Percentiles rank a stretch among this genome's conserved stretches.
phyloP scores from a whole-genome alignment of 192 early-diverging fungal species.

The Coemansia sp. region DNA sequence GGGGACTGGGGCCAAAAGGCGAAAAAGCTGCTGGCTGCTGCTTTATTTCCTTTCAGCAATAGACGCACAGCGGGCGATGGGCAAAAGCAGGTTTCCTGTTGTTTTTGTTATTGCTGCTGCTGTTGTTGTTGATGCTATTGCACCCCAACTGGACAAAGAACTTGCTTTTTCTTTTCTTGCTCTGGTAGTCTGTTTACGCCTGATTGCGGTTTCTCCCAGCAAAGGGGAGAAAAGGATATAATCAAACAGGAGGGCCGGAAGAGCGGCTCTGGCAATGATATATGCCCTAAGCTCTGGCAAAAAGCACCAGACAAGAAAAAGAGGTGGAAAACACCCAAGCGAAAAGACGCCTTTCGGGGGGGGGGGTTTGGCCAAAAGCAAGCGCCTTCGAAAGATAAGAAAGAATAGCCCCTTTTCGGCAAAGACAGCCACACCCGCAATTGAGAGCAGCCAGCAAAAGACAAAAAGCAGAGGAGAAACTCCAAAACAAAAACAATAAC shows the following conservation, averaged over 20 bases:
- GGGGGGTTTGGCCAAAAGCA: not conserved
- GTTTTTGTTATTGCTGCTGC: not conserved
- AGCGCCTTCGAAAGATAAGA: conserved; percentile 5
- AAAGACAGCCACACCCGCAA: conserved; percentile 27
- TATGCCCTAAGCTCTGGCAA: not conserved
- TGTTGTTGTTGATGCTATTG: not conserved
- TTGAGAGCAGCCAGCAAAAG: conserved; percentile 6
- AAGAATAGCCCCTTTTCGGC: conserved; percentile 5
- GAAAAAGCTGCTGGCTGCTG: conserved; percentile 1
- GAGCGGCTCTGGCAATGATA: too few species aligned
- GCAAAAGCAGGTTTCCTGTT: not conserved
- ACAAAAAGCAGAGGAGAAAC: not conserved
- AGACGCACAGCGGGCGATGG: not conserved
- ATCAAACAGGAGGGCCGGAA: too few species aligned
- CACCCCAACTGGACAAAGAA: too few species aligned
- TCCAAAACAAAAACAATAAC: conserved; percentile 25
- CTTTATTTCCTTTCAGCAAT: conserved; percentile 6
- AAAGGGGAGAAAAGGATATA: too few species aligned
- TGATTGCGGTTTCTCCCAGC: too few species aligned
- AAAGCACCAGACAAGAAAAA: conserved; percentile 4
- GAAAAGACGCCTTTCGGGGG: not conserved
- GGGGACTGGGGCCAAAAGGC: not conserved
- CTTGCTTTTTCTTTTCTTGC: too few species aligned
- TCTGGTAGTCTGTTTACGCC: too few species aligned
- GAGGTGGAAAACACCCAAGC: not conserved